phyloP scores from a whole-genome alignment of 176 grass and related monocot genomes.

The Metroxylon sagu region DNA sequence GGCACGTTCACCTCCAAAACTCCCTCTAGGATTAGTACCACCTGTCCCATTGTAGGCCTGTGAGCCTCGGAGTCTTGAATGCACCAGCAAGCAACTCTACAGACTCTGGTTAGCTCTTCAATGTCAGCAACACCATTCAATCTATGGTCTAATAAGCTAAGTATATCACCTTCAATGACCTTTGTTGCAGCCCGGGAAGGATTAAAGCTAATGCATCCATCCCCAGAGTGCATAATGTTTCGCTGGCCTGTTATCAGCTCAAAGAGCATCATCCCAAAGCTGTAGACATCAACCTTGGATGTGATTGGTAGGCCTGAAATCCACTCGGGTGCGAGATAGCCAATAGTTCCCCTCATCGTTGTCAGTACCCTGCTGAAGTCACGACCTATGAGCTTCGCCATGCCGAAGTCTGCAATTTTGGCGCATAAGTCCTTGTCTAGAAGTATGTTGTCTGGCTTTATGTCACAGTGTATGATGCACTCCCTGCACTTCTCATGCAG shows the following conservation, averaged over 20 bases:
- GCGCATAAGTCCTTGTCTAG: constrained; percentile 10
- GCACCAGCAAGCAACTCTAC: constrained; percentile 27
- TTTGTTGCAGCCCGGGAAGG: constrained; percentile 18
- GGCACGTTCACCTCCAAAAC: constrained; percentile 13
- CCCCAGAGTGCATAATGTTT: constrained; percentile 1
- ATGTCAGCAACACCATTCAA: background rate
- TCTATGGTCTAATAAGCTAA: constrained; percentile 1
- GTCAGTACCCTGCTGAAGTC: constrained; percentile 35
- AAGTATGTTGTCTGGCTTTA: constrained; percentile 45
- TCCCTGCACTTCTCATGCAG: constrained; percentile 31
- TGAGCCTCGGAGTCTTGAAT: constrained; percentile 18
- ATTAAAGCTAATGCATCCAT: background rate
- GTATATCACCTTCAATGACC: background rate
- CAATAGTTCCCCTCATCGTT: constrained; percentile 29
- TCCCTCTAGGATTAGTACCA: constrained; percentile 23
- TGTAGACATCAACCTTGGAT: constrained; percentile 28
- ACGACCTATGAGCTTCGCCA: constrained; percentile 31
- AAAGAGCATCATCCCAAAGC: constrained; percentile 37
- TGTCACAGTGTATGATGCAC: constrained; percentile 32
- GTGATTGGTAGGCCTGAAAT: constrained; percentile 20
- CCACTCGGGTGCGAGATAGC: constrained; percentile 37
- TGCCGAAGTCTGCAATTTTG: constrained; percentile 37
- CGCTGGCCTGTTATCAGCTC: constrained; percentile 23
- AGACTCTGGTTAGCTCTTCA: constrained; percentile 13
- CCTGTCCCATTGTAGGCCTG: constrained; percentile 19